These are phyloP conservation scores for Pouteria glomerata DNA, from an alignment of 148 eudicot species.

Conservation along the genomic window DNA sequence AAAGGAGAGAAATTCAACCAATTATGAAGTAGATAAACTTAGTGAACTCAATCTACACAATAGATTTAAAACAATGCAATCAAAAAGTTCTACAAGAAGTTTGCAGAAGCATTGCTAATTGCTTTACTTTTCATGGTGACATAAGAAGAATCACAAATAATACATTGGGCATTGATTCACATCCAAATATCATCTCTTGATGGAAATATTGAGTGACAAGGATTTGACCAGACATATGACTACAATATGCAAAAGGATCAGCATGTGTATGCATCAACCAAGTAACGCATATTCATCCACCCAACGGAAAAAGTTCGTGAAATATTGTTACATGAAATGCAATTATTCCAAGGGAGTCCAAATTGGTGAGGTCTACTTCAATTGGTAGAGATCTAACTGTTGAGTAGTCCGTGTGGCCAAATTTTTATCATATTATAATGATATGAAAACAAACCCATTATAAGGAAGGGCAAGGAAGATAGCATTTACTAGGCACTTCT, in stretches of 20 bases:
- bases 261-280: background rate
- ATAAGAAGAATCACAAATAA: background rate
- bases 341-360: too few relatives aligned
- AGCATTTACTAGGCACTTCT: background rate
- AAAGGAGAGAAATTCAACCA: background rate
- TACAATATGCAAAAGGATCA: background rate
- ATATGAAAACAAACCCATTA: background rate
- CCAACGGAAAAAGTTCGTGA: background rate
- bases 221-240: background rate
- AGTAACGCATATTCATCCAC: background rate
- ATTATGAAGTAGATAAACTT: background rate
- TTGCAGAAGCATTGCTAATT: background rate
- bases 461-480: background rate
- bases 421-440: background rate
- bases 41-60: too few relatives aligned
- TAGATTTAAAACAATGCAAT: constrained; percentile 3
- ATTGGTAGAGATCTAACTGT: too few relatives aligned
- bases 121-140: background rate
- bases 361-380: too few relatives aligned
- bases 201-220: background rate
- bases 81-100: background rate
- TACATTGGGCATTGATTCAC: background rate
- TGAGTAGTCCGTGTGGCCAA: too few relatives aligned
- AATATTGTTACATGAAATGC: background rate
- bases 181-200: background rate